Conservation (phyloP, 805 yeast genomes). For the Lipomyces sp. region DNA sequence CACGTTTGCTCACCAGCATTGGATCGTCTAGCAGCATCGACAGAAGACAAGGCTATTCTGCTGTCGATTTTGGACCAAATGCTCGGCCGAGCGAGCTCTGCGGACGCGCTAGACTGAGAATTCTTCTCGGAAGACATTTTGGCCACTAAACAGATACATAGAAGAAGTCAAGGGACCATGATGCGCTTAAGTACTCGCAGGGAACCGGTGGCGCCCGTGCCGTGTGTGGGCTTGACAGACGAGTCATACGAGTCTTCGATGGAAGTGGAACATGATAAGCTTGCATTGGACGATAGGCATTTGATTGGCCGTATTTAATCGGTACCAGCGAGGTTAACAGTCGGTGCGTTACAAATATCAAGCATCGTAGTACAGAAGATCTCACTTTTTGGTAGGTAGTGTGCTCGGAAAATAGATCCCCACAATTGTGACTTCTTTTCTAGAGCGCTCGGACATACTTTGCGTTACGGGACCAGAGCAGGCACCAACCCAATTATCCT, state of each 20-base stretch:
- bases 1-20: not conserved
- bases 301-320: no score
- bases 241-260: conserved; percentile 47
- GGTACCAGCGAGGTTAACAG: no score
- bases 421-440: no score
- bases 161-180: conserved; percentile 45
- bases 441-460: no score
- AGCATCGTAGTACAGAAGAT: no score
- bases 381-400: no score
- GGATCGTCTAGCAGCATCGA: not conserved
- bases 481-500: not conserved
- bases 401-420: no score
- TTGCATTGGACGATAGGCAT: no score
- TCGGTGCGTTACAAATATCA: no score
- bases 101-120: not conserved
- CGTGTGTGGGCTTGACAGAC: conserved; percentile 73
- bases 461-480: not conserved
- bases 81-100: conserved; percentile 4
- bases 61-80: conserved; percentile 2
- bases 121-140: not conserved
- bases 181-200: conserved; percentile 57
- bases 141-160: not conserved
- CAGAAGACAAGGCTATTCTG: not conserved
- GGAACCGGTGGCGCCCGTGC: conserved; percentile 63
- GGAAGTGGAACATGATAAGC: conserved; percentile 51